phyloP scores from a whole-genome alignment of 306 rosid species.

The Erythrophleum fordii region DNA sequence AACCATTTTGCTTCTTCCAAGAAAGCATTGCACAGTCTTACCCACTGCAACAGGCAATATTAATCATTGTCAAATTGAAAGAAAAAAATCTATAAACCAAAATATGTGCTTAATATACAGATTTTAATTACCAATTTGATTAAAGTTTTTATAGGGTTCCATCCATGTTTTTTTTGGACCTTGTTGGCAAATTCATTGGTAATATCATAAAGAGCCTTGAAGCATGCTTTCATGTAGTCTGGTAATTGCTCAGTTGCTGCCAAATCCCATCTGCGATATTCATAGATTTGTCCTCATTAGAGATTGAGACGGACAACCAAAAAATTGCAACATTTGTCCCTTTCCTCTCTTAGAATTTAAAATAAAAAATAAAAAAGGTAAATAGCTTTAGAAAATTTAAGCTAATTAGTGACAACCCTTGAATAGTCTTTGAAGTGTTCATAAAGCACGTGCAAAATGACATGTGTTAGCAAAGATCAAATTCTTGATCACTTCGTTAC shows the following conservation, averaged over 20 bases:
- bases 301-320: not conserved
- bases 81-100: not conserved
- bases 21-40: conserved; percentile 49
- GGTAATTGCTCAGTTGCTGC: conserved; percentile 19
- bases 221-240: conserved; percentile 7
- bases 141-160: not conserved
- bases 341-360: too few species aligned
- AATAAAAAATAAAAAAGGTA: too few species aligned
- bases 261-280: conserved; percentile 21
- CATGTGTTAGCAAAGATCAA: too few species aligned
- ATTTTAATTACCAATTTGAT: conserved; percentile 11
- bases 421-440: too few species aligned
- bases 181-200: not conserved
- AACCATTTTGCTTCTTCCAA: conserved; percentile 50
- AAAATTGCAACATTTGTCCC: too few species aligned
- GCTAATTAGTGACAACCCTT: too few species aligned
- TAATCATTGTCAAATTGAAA: too few species aligned
- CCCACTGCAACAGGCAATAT: conserved; percentile 43
- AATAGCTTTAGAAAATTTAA: too few species aligned
- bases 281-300: not conserved
- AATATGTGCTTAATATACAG: not conserved
- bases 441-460: too few species aligned
- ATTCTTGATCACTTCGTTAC: too few species aligned
- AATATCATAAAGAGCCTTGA: conserved; percentile 12
- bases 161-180: not conserved